Percentiles rank a stretch among this genome's conserved stretches.
These are phyloP conservation scores for Phytophthora pini DNA, from an alignment of 352 stramenopile species.

Conservation along the genomic window DNA sequence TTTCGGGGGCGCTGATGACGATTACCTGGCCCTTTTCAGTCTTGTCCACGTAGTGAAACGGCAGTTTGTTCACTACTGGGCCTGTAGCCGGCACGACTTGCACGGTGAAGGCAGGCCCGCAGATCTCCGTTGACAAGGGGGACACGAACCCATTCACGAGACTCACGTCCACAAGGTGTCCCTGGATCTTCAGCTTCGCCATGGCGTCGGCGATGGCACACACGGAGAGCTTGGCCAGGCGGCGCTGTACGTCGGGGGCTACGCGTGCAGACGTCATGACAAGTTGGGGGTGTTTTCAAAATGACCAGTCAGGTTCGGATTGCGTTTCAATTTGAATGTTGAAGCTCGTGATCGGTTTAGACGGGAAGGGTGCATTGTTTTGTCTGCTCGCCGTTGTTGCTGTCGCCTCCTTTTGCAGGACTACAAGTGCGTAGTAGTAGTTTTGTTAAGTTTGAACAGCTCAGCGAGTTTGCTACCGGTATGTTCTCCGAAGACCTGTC, in stretches of 20 bases:
- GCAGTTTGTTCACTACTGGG: constrained; percentile 19
- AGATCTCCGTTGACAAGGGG: constrained; percentile 75
- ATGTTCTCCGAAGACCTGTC: no score
- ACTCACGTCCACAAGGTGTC: constrained; percentile 79
- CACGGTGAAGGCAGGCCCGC: constrained; percentile 74
- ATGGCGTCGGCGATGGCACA: constrained; percentile 85
- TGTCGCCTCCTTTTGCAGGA: no score
- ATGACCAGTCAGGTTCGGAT: background rate
- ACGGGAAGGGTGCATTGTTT: background rate
- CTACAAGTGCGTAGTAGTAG: no score
- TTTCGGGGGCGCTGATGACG: constrained; percentile 71
- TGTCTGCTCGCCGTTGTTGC: background rate
- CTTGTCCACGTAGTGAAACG: constrained; percentile 85
- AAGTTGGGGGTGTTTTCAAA: background rate
- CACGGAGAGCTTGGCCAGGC: constrained; percentile 78
- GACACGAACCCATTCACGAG: constrained; percentile 68
- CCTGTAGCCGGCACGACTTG: constrained; percentile 78
- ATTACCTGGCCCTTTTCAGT: constrained; percentile 78
- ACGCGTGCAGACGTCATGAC: background rate
- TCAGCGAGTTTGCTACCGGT: no score
- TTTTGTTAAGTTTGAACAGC: no score
- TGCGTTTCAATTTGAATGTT: constrained; percentile 9
- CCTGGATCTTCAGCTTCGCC: constrained; percentile 77
- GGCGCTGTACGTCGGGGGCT: constrained; percentile 49
- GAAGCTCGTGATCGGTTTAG: constrained; percentile 6